Evolutionary conservation across 495 filamentous ascomycete species (phyloP).

Genomic region (Parathielavia hyrcaniae): DNA sequence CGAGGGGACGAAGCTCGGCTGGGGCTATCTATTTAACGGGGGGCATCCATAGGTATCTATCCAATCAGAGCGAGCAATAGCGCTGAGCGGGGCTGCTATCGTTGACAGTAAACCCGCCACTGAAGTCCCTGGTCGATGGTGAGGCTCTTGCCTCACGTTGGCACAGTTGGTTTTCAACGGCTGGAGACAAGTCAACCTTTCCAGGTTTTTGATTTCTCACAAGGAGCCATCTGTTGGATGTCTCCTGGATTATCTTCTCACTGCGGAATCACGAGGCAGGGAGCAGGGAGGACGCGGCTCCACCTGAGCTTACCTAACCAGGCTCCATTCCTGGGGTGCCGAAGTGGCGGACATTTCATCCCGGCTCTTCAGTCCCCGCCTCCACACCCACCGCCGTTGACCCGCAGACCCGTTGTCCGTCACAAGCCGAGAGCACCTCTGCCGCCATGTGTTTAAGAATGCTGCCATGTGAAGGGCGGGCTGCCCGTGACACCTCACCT

Average conservation of each 20-base stretch:
- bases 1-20: background rate
- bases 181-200: background rate
- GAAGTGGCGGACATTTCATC: constrained; percentile 13
- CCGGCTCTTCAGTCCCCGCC: constrained; percentile 12
- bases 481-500: background rate
- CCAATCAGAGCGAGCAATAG: constrained; percentile 3
- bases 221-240: no score
- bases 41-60: background rate
- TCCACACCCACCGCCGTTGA: constrained; percentile 16
- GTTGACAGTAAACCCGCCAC: background rate
- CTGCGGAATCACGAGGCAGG: no score
- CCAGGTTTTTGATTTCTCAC: no score
- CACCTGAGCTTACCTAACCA: constrained; percentile 11
- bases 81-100: background rate
- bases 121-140: background rate
- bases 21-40: constrained; percentile 5
- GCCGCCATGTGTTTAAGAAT: constrained; percentile 13
- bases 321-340: constrained; percentile 10
- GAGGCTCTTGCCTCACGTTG: background rate
- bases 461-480: constrained; percentile 16
- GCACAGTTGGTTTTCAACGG: background rate
- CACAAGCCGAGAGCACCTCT: constrained; percentile 35
- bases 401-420: constrained; percentile 23
- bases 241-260: background rate
- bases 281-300: background rate